Evolutionary conservation across 192 early-diverging fungal genomes (phyloP).

Genomic region (Backusella morwellensis): DNA sequence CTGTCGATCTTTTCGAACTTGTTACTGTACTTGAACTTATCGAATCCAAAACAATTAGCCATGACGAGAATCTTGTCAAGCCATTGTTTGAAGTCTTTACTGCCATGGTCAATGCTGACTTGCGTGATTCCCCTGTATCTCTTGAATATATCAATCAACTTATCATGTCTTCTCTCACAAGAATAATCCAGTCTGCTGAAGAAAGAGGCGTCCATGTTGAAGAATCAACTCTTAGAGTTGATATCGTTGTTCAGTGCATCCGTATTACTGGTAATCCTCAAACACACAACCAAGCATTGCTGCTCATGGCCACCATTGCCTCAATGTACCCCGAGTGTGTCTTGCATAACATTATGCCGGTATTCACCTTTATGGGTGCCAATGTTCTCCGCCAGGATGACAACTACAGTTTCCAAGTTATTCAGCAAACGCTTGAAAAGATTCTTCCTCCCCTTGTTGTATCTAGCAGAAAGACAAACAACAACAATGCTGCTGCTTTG

Average conservation of each 20-base stretch:
- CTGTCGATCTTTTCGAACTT: slow-evolving; percentile 50
- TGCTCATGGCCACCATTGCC: slow-evolving; percentile 87
- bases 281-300: slow-evolving; percentile 87
- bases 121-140: slow-evolving; percentile 49
- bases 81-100: slow-evolving; percentile 73
- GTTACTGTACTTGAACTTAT: slow-evolving; percentile 74
- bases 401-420: slow-evolving; percentile 93
- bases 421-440: slow-evolving; percentile 84
- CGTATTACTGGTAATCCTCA: slow-evolving; percentile 89
- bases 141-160: slow-evolving; percentile 90
- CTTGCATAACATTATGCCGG: slow-evolving; percentile 90
- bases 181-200: slow-evolving; percentile 46
- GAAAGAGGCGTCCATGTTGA: slow-evolving; percentile 41
- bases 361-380: slow-evolving; percentile 98
- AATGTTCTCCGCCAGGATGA: slow-evolving; percentile 95
- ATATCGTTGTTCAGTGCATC: slow-evolving; percentile 85
- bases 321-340: slow-evolving; percentile 79
- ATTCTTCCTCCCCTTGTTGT: slow-evolving; percentile 81
- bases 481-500: slow-evolving; percentile 33
- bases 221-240: slow-evolving; percentile 76
- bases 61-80: slow-evolving; percentile 54
- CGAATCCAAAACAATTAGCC: slow-evolving; percentile 57
- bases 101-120: slow-evolving; percentile 54
- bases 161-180: slow-evolving; percentile 65
- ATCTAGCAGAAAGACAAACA: slow-evolving; percentile 33